Evolutionary conservation across 805 yeast species (phyloP), one percentile per base, ranked within the genome.

Genomic region (Candida gorgasii): DNA sequence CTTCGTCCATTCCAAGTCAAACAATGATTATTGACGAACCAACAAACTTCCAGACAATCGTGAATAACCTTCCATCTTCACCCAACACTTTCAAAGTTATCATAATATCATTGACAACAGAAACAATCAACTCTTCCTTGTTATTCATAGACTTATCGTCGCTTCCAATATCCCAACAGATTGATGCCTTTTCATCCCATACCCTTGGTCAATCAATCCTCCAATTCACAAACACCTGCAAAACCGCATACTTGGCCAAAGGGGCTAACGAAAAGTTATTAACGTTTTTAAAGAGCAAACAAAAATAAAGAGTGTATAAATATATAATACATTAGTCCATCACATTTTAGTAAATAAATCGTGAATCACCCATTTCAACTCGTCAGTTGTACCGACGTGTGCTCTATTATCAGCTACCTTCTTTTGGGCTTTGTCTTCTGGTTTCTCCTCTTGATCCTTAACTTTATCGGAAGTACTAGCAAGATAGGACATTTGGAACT

Each of bases 321-420:
- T 24, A 24, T 24, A 34, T 34, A 34, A 34, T 34, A 34, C 37
- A 34, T 34, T 34, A 19, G 20, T 22, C 11, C 37, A 30, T 22
- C 48, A 67, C 62, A 59, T 59, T 6, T 65, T 53, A 9, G 76
- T 65, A n/a, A 81, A 61, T 40, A 85, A 73, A 51, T 84, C 90
- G 61, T 80, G 82, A 27, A 86, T 72, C 40, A 85, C 65, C 86
- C 88, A 80, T 50, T 80, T 78, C 48, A 86, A 64, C 55, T 86
- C 95, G 42, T 83, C 85, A 26, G 79, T 75, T 0, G 82, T 71
- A 5, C 86, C 86, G 35, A 74, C 62, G 51, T 78, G 76, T 9
- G 61, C 50, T 40, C 40, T 48, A 14, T 34, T 17, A 53, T 61
- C 29, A 11, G 48, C 46, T 13, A 30, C 39, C 27, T 41, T 29